phyloP scores from a whole-genome alignment of 495 filamentous ascomycete species.

The Podospora conica region DNA sequence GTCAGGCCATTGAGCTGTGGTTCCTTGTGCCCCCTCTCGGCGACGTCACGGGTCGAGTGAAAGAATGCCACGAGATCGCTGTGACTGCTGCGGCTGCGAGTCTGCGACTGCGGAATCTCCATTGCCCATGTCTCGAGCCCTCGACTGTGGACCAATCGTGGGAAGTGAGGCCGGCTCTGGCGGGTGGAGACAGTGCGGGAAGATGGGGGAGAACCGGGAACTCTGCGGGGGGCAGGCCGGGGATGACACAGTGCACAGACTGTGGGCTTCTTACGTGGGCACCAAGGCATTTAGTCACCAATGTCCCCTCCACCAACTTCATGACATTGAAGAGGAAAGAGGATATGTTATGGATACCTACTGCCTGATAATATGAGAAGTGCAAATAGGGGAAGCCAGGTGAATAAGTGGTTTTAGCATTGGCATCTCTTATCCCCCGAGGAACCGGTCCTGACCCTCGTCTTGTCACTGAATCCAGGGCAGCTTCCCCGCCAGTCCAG shows the following conservation, averaged over 20 bases:
- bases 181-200: not conserved
- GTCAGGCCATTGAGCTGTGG: not conserved
- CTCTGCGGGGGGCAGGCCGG: not conserved
- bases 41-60: slow-evolving; percentile 25
- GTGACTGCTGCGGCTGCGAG: slow-evolving; percentile 15
- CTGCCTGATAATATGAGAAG: too few relatives aligned
- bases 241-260: not conserved
- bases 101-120: slow-evolving; percentile 14
- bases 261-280: not conserved
- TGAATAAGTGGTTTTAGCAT: too few relatives aligned
- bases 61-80: slow-evolving; percentile 27
- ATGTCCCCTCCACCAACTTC: not conserved
- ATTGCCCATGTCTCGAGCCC: too few relatives aligned
- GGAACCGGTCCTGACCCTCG: too few relatives aligned
- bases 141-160: not conserved
- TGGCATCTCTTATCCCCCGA: too few relatives aligned
- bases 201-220: not conserved
- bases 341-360: too few relatives aligned
- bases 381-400: too few relatives aligned
- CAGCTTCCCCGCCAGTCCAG: too few relatives aligned
- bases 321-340: not conserved
- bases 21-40: not conserved
- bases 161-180: not conserved
- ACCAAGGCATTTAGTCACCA: not conserved
- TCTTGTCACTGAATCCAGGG: too few relatives aligned